Conservation (phyloP, 2,329 filamentous ascomycete species). For the Lachnellula subtilissima region DNA sequence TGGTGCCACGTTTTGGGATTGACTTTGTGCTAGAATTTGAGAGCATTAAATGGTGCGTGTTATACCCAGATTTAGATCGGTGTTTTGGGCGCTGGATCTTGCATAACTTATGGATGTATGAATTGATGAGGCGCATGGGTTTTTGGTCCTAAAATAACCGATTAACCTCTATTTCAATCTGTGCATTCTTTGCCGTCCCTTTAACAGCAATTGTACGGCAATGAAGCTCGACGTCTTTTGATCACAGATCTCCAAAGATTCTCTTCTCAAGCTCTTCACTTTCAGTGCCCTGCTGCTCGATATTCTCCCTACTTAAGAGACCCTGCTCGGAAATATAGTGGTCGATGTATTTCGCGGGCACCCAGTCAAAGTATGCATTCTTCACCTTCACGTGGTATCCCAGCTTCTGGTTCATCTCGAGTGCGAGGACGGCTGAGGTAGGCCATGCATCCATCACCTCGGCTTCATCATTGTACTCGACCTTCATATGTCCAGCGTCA, state of each 20-base stretch:
- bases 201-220: background rate
- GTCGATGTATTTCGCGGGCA: constrained; percentile 28
- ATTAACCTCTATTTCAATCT: background rate
- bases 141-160: background rate
- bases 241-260: constrained; percentile 5
- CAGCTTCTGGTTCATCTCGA: constrained; percentile 7
- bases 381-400: constrained; percentile 32
- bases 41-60: background rate
- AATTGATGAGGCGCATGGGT: background rate
- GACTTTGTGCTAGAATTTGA: constrained; percentile 11
- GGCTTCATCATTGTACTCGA: constrained; percentile 46
- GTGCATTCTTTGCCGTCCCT: background rate
- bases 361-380: constrained; percentile 36
- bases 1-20: constrained; percentile 15
- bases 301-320: constrained; percentile 11
- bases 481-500: constrained; percentile 37
- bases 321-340: constrained; percentile 31
- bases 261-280: constrained; percentile 17
- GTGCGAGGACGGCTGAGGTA: constrained; percentile 6
- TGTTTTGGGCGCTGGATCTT: background rate
- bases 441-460: constrained; percentile 50
- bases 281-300: constrained; percentile 14
- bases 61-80: background rate
- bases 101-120: background rate
- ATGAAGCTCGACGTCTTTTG: background rate